Conservation (phyloP, 768 basidiomycete species). For the Trametes cubensis region DNA sequence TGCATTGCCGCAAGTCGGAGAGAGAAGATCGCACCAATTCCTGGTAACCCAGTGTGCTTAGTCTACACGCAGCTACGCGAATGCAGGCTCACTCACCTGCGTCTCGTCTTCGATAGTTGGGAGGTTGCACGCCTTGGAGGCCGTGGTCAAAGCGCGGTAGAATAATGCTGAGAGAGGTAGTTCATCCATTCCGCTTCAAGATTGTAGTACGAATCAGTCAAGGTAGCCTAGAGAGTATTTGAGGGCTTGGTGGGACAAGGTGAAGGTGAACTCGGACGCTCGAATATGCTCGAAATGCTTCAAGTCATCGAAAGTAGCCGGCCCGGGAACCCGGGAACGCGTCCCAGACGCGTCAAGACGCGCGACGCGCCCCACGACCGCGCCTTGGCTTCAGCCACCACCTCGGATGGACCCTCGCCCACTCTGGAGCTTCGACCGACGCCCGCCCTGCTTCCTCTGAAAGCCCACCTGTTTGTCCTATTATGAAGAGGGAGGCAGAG, state of each 20-base stretch:
- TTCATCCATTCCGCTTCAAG: conserved; percentile 23
- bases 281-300: conserved; percentile 10
- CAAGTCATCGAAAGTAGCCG: background rate
- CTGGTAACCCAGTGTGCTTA: conserved; percentile 39
- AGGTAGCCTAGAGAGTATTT: too few relatives aligned
- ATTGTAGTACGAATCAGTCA: too few relatives aligned
- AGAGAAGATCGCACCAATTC: conserved; percentile 58
- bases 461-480: background rate
- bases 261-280: background rate
- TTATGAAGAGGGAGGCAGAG: conserved; percentile 10
- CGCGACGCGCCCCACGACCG: background rate
- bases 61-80: background rate
- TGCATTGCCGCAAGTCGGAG: conserved; percentile 56
- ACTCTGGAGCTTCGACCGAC: too few relatives aligned
- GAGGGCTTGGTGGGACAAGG: too few relatives aligned
- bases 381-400: background rate
- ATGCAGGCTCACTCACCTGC: conserved; percentile 38
- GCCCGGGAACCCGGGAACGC: conserved; percentile 1
- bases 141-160: conserved; percentile 41
- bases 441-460: too few relatives aligned
- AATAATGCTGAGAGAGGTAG: conserved; percentile 44
- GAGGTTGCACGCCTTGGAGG: conserved; percentile 42
- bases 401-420: too few relatives aligned
- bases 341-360: conserved; percentile 14
- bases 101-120: conserved; percentile 48